Evolutionary conservation across 129 eudicot genomes (phyloP).

Genomic region (Glebionis coronaria): DNA sequence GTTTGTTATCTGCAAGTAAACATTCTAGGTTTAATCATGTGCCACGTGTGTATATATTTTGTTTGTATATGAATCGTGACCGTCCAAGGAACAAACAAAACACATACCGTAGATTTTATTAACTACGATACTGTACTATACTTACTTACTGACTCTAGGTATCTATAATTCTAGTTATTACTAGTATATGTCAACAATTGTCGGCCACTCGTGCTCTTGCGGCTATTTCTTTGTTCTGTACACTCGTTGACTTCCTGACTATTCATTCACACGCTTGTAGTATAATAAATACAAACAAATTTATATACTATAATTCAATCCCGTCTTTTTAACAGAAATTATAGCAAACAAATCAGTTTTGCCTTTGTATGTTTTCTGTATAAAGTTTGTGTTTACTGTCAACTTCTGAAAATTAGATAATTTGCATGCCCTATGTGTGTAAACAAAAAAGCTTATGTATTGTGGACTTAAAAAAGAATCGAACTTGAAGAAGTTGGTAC

Average conservation of each 20-base stretch:
- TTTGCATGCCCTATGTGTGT: too few species aligned
- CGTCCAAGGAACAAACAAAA: conserved; percentile 20
- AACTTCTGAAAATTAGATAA: too few species aligned
- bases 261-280: conserved; percentile 17
- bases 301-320: too few species aligned
- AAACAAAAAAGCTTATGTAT: too few species aligned
- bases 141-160: conserved; percentile 5
- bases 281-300: too few species aligned
- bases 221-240: conserved; percentile 23
- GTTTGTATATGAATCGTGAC: conserved; percentile 23
- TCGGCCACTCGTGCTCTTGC: conserved; percentile 39
- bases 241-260: conserved; percentile 31
- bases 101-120: conserved; percentile 10
- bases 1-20: conserved; percentile 34
- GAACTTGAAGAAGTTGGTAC: too few species aligned
- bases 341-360: too few species aligned
- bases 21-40: conserved; percentile 28
- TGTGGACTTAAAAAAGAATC: too few species aligned
- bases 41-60: conserved; percentile 29
- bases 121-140: conserved; percentile 17
- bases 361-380: too few species aligned
- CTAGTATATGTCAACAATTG: conserved; percentile 25
- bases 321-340: too few species aligned
- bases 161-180: not conserved
- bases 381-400: too few species aligned